These are phyloP conservation scores for Aureoboletus auriporus DNA, from an alignment of 768 basidiomycete species.

Conservation along the genomic window DNA sequence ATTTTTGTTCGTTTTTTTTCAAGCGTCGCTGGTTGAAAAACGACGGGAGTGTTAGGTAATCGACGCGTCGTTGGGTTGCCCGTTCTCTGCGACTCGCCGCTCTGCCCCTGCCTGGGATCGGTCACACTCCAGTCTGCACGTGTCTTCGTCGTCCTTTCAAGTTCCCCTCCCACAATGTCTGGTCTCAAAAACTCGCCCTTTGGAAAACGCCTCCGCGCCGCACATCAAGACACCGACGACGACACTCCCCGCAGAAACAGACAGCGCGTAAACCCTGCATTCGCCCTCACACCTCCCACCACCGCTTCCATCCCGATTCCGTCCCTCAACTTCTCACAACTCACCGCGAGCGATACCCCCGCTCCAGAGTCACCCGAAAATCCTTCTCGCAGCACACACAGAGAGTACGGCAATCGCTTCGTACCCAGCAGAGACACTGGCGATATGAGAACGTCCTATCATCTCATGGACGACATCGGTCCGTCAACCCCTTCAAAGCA, in stretches of 20 bases:
- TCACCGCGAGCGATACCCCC: conserved; percentile 47
- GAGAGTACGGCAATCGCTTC: conserved; percentile 56
- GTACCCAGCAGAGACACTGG: conserved; percentile 57
- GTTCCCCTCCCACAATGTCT: conserved; percentile 44
- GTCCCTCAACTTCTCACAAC: conserved; percentile 48
- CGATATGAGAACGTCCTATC: conserved; percentile 60
- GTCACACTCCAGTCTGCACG: not conserved
- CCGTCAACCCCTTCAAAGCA: conserved; percentile 58
- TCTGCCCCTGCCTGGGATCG: conserved; percentile 24
- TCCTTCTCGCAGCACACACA: conserved; percentile 29
- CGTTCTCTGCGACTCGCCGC: conserved; percentile 17
- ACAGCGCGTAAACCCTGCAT: conserved; percentile 50
- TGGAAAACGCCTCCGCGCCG: conserved; percentile 75
- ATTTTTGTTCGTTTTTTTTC: conserved; percentile 6
- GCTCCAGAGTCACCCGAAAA: conserved; percentile 42
- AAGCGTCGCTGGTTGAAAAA: conserved; percentile 26
- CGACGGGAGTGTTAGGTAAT: conserved; percentile 24
- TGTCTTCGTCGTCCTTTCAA: not conserved
- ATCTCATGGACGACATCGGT: conserved; percentile 52
- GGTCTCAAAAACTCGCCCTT: conserved; percentile 82
- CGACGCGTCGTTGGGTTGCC: conserved; percentile 28
- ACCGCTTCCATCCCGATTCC: conserved; percentile 45
- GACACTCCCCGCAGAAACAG: conserved; percentile 51
- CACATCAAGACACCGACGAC: conserved; percentile 55
- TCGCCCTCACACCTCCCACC: conserved; percentile 37